These are phyloP conservation scores for Paradendryphiella salina DNA, from an alignment of 2,329 filamentous ascomycete species.

Conservation along the genomic window DNA sequence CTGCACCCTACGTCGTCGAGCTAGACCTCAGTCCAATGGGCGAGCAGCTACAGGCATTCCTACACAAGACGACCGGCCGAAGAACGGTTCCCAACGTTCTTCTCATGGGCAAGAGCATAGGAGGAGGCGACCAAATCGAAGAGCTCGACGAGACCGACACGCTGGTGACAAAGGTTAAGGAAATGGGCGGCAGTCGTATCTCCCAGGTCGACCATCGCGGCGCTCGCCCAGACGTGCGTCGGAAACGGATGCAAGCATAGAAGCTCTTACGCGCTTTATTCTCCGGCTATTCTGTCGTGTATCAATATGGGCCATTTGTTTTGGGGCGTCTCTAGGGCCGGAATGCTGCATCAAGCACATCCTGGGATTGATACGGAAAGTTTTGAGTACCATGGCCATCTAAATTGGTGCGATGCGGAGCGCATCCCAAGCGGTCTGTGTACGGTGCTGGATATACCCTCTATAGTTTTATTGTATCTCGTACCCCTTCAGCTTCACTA, in stretches of 20 bases:
- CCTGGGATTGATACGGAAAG: not conserved
- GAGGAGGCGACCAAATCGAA: conserved; percentile 83
- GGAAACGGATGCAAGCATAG: conserved; percentile 10
- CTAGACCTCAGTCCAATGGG: conserved; percentile 82
- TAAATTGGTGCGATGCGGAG: conserved; percentile 7
- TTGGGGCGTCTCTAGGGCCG: not conserved
- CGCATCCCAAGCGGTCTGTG: conserved; percentile 1
- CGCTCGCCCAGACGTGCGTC: conserved; percentile 15
- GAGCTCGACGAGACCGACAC: conserved; percentile 65
- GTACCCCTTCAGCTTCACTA: not conserved
- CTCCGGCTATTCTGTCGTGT: not conserved
- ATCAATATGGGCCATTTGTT: not conserved
- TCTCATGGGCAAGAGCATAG: conserved; percentile 84
- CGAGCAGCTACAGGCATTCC: conserved; percentile 67
- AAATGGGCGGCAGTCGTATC: conserved; percentile 71
- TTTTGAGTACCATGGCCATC: conserved; percentile 16
- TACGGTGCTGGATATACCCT: conserved; percentile 22
- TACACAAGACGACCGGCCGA: conserved; percentile 75
- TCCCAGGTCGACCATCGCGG: conserved; percentile 36
- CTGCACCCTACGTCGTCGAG: conserved; percentile 84
- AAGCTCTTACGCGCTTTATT: not conserved
- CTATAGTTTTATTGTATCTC: conserved; percentile 13
- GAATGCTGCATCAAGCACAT: not conserved
- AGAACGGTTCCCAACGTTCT: conserved; percentile 90
- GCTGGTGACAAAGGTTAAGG: conserved; percentile 71